Evolutionary conservation across 345 rosid species (phyloP), one percentile per base, ranked within the genome.

Genomic region (Cardamine occulta): DNA sequence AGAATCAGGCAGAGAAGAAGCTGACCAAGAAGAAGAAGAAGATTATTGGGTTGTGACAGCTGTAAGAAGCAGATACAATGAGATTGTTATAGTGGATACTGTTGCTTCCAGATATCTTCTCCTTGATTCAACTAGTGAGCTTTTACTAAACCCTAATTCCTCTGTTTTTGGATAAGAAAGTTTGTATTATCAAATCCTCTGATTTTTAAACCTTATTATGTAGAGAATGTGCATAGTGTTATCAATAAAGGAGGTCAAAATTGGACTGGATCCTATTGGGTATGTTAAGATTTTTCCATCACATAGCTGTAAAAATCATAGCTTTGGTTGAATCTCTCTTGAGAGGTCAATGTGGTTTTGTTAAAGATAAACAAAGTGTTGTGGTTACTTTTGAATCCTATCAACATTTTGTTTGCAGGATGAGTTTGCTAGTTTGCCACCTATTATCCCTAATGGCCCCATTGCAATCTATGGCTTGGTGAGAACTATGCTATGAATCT

Each of bases 251-350:
- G 79, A 51, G 87, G 80, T 4, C 80, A 85, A 19, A 86, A 79
- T 60, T 89, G 98, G 97, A 91, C 91, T 55, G 87, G 76, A 10
- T 82, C 91, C 0, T 91, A 91, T 66, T 91, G 98, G 98, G 93
- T 88, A 85, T 73, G 84, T 65, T 23, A 53, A 17, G 13, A 13
- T 15, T 14, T 7, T 40, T 53, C 13, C 17, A 39, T 49, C 21
- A 23, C 57, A 34, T 40, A 17, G 14, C 57, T 63, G 5, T 14
- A 15, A 56, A 66, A 47, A 13, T 37, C 14, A 10, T 64, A 34
- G 29, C 2, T 61, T 61, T 70, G 66, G 0, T 45, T 32, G n/a
- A 34, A 32, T 48, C 42, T 51, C 11, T 12, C 21, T 13, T 72
- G 13, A 7, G 15, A 29, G 23, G 2, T 68, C 12, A 19, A 28